Evolutionary conservation across 331 rosid species (phyloP), one percentile per base, ranked within the genome.

Genomic region (Malus hybrid): DNA sequence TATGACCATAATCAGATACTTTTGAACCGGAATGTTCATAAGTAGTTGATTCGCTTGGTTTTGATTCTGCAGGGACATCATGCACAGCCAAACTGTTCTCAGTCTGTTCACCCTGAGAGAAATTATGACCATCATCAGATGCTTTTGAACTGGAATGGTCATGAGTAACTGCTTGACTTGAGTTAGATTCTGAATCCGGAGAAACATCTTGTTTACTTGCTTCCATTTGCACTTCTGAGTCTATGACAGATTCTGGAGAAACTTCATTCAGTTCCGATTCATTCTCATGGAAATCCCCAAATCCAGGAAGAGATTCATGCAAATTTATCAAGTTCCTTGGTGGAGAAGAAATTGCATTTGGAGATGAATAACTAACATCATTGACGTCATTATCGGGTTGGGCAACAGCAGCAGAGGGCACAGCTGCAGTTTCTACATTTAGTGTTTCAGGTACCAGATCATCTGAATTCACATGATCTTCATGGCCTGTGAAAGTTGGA

Each of bases 221-320:
- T 50, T 48, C 70, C 52, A 54, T 62, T 56, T 54, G 87, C 79
- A 74, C 60, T 72, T 79, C 85, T 22, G 76, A 61, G 60, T 79
- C 87, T 71, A 16, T 6, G 63, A 70, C 68, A 72, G 29, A 69
- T 77, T 83, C 87, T 62, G 76, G 72, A 73, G 82, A 80, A 85
- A 71, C 86, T 52, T 82, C 87, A 52, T 70, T 67, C 65, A 79
- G 78, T 80, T 83, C 85, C 63, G 42, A 29, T 77, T 79, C 82
- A 70, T 79, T 77, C 74, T 52, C 75, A 74, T 60, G 60, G 62
- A 76, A 75, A 79, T 82, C 71, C 57, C 69, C 64, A 29, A 83
- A 79, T 62, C 62, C 79, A 13, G 60, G 65, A 61, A 68, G 82
- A 79, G 80, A 74, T 69, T 79, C 83, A 74, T 60, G 86, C 74